Conservation (phyloP, 164 flowering plant species). For the Piper betle region DNA sequence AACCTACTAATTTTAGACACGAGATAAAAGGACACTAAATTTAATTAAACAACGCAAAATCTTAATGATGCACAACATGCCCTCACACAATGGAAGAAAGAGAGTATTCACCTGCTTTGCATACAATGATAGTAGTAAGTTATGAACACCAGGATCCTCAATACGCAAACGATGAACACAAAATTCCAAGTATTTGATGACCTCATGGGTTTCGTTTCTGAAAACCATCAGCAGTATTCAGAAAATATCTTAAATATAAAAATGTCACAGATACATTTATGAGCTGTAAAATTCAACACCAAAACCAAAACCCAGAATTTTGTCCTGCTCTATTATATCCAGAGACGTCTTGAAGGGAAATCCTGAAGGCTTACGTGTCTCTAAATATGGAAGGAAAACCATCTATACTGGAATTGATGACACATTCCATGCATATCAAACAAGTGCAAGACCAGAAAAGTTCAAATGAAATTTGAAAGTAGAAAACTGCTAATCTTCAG, state of each 20-base stretch:
- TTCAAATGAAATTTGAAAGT: background rate
- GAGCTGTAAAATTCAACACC: too few species aligned
- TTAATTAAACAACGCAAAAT: too few species aligned
- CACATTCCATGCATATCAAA: background rate
- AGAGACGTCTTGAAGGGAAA: background rate
- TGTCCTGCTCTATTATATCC: background rate
- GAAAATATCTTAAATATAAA: background rate
- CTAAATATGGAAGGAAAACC: too few species aligned
- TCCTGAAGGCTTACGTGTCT: background rate
- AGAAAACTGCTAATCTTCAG: background rate
- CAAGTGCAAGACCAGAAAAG: background rate
- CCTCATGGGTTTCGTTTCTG: conserved; percentile 99
- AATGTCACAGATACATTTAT: background rate
- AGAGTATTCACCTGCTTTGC: conserved; percentile 66
- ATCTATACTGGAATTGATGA: background rate
- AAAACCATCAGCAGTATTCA: conserved; percentile 4
- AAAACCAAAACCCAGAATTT: background rate
- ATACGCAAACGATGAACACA: conserved; percentile 89
- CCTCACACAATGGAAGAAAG: too few species aligned
- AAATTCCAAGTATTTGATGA: conserved; percentile 83
- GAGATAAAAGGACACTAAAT: too few species aligned
- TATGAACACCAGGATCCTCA: conserved; percentile 98
- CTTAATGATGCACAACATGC: too few species aligned
- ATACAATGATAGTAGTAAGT: conserved; percentile 84
- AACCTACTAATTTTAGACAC: background rate